Evolutionary conservation across 2,329 filamentous ascomycete genomes (phyloP).

Genomic region (Incumbomyces delicatus): DNA sequence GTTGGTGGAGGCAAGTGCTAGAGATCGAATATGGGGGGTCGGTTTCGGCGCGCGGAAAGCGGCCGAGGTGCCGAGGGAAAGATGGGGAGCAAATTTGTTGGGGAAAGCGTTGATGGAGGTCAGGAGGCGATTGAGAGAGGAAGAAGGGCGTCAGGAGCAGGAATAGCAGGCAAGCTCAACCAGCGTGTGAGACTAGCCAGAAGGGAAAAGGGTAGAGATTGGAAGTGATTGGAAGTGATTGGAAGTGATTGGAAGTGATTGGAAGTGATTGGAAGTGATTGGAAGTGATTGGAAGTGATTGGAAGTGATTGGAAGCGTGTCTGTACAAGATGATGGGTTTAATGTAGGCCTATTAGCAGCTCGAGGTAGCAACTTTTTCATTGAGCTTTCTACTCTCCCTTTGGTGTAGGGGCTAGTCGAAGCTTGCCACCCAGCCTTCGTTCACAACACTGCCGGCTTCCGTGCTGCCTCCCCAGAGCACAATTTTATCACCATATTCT

Average conservation of each 20-base stretch:
- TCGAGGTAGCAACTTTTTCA: not conserved
- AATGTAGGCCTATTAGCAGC: too few relatives aligned
- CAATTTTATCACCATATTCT: constrained; percentile 11
- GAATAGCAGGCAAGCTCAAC: too few relatives aligned
- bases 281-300: not conserved
- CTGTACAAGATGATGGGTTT: too few relatives aligned
- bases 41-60: constrained; percentile 26
- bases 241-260: not conserved
- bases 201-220: not conserved
- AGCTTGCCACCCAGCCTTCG: constrained; percentile 10
- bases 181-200: not conserved
- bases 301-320: too few relatives aligned
- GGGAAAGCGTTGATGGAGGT: constrained; percentile 28
- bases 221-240: not conserved
- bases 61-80: constrained; percentile 19
- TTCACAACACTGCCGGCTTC: constrained; percentile 1
- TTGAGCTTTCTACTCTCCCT: too few relatives aligned
- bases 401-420: not conserved
- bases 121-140: constrained; percentile 19
- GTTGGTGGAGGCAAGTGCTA: constrained; percentile 28
- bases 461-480: constrained; percentile 12
- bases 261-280: not conserved
- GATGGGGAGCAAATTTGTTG: constrained; percentile 28
- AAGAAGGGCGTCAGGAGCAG: constrained; percentile 4
- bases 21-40: constrained; percentile 28